Evolutionary conservation across 495 filamentous ascomycete species (phyloP).

Genomic region (Cryomyces minteri): DNA sequence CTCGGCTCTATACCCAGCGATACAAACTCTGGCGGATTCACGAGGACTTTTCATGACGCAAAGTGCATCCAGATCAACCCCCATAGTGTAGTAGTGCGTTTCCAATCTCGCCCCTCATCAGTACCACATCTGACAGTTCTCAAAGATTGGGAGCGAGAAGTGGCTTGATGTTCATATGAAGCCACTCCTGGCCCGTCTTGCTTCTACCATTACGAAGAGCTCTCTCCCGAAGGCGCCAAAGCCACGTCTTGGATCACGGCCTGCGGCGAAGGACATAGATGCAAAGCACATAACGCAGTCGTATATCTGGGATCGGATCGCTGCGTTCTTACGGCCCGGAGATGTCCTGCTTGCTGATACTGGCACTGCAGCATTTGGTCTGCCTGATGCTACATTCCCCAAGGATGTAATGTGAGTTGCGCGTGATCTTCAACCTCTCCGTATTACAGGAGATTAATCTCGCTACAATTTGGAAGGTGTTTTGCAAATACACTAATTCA

Average conservation of each 20-base stretch:
- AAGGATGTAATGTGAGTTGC: neutral
- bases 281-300: slow-evolving; percentile 19
- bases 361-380: slow-evolving; percentile 19
- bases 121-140: no score
- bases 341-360: slow-evolving; percentile 21
- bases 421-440: neutral
- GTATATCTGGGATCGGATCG: slow-evolving; percentile 17
- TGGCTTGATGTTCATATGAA: slow-evolving; percentile 9
- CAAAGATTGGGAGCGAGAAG: neutral
- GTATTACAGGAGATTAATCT: neutral
- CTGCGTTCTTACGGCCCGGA: slow-evolving; percentile 11
- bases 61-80: slow-evolving; percentile 13
- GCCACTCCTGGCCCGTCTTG: slow-evolving; percentile 11
- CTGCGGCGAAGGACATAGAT: no score
- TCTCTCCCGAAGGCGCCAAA: neutral
- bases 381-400: slow-evolving; percentile 10
- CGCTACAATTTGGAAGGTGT: neutral
- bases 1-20: slow-evolving; percentile 17
- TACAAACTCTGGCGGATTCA: slow-evolving; percentile 20
- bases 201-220: neutral
- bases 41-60: slow-evolving; percentile 5
- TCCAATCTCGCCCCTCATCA: no score
- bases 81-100: slow-evolving; percentile 4
- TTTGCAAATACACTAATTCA: neutral
- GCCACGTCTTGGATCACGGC: no score